Evolutionary conservation across 495 filamentous ascomycete species (phyloP), one percentile per base, ranked within the genome.

Genomic region (Choiromyces venosus): DNA sequence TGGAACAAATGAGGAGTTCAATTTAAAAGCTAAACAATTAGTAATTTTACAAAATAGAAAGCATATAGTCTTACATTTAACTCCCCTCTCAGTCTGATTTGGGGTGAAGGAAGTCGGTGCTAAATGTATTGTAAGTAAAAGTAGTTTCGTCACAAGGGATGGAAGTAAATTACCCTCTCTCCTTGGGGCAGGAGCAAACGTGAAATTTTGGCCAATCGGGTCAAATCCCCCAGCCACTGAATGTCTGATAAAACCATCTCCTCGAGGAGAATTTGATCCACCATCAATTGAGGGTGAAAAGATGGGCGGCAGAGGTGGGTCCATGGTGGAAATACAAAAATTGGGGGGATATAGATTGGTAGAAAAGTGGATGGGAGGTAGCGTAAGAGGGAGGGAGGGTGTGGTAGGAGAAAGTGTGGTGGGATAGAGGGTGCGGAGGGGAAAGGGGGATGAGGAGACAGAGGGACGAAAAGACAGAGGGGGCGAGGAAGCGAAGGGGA

Each of bases 201-300:
- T 70, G 35, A 77, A 77, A 9, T 74, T 74, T 46, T 77, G 75
- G 8, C 66, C 69, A 67, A 77, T 77, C 35, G 56, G 72, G 21
- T 77, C 75, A 29, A 77, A 76, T 36, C 52, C 69, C 33, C 56
- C 56, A 73, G 66, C 72, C 42, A 61, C 69, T 8, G 74, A 69
- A 19, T 65, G 74, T 14, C 52, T 33, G 10, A 29, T 1, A 61
- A 61, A 61, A 61, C 4, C 25, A 33, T 7, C 25, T 6, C 25
- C 25, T 16, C 52, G 25, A 9, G 3, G 25, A 18, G 52, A 14
- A 16, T 33, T 61, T 33, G 25, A 5, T 33, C 18, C 25, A 16
- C 52, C n/a, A 56, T 33, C 52, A 9, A 61, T 33, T 33, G 25
- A 14, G 52, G 12, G 52, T 25, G 52, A 25, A 29, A 5, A 25